A percentile compares a stretch with the other conserved stretches of the same genome.
Conservation (phyloP, 2,329 filamentous ascomycete species). For the Aspergillus sp. region DNA sequence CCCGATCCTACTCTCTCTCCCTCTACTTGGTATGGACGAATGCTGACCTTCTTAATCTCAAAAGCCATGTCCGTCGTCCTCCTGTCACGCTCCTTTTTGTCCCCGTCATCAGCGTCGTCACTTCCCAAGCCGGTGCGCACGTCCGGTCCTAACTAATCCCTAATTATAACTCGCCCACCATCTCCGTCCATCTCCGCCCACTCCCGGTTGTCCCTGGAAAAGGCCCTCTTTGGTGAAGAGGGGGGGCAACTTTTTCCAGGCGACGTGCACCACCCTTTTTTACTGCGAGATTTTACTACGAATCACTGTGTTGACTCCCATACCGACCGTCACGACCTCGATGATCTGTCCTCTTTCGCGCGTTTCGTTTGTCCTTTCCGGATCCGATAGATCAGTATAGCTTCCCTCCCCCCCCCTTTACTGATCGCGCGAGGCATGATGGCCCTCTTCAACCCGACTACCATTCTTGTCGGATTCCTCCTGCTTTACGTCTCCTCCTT, state of each 20-base stretch:
- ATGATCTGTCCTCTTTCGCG: constrained; percentile 14
- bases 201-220: constrained; percentile 3
- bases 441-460: constrained; percentile 58
- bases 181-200: constrained; percentile 4
- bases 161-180: constrained; percentile 3
- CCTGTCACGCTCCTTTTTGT: constrained; percentile 5
- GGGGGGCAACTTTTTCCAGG: not conserved
- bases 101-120: constrained; percentile 1
- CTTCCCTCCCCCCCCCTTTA: constrained; percentile 8
- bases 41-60: not conserved
- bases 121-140: constrained; percentile 9
- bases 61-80: constrained; percentile 12
- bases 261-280: not conserved
- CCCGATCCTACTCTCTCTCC: not conserved
- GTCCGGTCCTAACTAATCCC: constrained; percentile 17
- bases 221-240: constrained; percentile 2
- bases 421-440: constrained; percentile 32
- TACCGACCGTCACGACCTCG: constrained; percentile 6
- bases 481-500: constrained; percentile 87
- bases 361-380: constrained; percentile 6
- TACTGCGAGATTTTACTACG: not conserved
- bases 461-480: constrained; percentile 77
- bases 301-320: not conserved
- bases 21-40: not conserved
- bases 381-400: constrained; percentile 19